Percentiles rank a stretch among this genome's conserved stretches.
phyloP scores from a whole-genome alignment of 148 eudicot species.

The Fallopia convolvulus region DNA sequence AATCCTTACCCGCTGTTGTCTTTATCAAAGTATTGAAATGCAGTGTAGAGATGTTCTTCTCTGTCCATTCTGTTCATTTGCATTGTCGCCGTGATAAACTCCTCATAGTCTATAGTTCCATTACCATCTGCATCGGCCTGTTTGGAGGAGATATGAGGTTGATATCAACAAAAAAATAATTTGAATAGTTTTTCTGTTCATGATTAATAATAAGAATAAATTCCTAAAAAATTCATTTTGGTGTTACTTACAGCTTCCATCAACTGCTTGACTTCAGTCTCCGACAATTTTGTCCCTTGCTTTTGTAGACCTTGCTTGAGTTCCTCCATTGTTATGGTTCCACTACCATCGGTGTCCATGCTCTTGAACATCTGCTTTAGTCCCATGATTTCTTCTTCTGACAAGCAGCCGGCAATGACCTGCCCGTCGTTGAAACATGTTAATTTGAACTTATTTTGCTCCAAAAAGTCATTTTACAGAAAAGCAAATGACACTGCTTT shows the following conservation, averaged over 20 bases:
- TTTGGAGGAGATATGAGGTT: background rate
- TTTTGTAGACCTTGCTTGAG: constrained; percentile 49
- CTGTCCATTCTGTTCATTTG: constrained; percentile 95
- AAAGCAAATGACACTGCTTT: background rate
- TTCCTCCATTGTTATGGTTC: constrained; percentile 62
- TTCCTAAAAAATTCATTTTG: background rate
- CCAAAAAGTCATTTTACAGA: constrained; percentile 1
- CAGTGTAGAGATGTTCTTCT: constrained; percentile 95
- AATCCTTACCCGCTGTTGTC: constrained; percentile 83
- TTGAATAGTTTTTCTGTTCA: background rate
- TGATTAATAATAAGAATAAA: background rate
- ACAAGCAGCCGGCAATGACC: constrained; percentile 38
- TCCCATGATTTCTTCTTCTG: constrained; percentile 74
- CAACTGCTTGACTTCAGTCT: constrained; percentile 53
- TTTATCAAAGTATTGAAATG: constrained; percentile 95
- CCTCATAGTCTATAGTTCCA: constrained; percentile 92
- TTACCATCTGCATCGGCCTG: constrained; percentile 99
- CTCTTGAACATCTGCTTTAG: constrained; percentile 61
- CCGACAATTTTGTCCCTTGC: constrained; percentile 55
- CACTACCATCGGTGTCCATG: constrained; percentile 58
- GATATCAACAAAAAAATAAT: background rate
- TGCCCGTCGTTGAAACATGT: background rate
- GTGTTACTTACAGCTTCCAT: constrained; percentile 52
- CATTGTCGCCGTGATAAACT: constrained; percentile 98
- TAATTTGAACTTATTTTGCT: background rate